A percentile compares a stretch with the other conserved stretches of the same genome.
phyloP scores from a whole-genome alignment of 2,329 filamentous ascomycete genomes.

The Celoporthe dispersa region DNA sequence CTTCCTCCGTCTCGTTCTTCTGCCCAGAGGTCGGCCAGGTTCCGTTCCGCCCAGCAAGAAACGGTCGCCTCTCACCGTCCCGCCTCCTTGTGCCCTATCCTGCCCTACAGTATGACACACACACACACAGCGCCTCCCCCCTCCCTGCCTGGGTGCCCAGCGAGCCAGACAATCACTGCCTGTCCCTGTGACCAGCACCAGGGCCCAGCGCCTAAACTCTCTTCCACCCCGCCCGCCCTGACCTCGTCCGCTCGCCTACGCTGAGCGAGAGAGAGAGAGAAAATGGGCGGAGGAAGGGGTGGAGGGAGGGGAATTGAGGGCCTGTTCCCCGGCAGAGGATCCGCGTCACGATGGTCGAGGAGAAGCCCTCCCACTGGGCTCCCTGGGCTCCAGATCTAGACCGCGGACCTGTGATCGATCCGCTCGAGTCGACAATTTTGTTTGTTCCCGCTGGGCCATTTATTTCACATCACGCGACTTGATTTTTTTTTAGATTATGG shows the following conservation, averaged over 20 bases:
- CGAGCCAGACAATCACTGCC: constrained; percentile 10
- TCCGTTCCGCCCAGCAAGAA: constrained; percentile 20
- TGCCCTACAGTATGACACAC: neutral
- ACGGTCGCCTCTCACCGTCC: constrained; percentile 5
- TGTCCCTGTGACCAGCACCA: neutral
- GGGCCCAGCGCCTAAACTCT: constrained; percentile 17
- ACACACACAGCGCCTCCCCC: neutral
- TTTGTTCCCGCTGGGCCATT: neutral
- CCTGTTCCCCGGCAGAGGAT: constrained; percentile 27
- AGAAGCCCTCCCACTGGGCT: neutral
- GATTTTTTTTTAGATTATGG: neutral
- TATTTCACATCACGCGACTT: constrained; percentile 12
- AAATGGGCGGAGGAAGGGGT: neutral
- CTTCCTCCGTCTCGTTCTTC: neutral
- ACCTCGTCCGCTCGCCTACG: neutral
- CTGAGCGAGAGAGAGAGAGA: neutral
- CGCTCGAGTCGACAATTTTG: neutral
- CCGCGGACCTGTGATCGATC: neutral
- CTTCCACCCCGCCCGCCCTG: constrained; percentile 7
- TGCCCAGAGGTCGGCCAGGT: constrained; percentile 23
- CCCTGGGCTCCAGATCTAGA: constrained; percentile 3
- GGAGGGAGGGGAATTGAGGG: constrained; percentile 12
- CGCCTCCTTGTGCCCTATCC: neutral
- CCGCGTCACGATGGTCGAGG: constrained; percentile 28
- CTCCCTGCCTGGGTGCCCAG: constrained; percentile 6